These are phyloP conservation scores for Leccinum rimulosum DNA, from an alignment of 768 basidiomycete genomes.

Conservation along the genomic window DNA sequence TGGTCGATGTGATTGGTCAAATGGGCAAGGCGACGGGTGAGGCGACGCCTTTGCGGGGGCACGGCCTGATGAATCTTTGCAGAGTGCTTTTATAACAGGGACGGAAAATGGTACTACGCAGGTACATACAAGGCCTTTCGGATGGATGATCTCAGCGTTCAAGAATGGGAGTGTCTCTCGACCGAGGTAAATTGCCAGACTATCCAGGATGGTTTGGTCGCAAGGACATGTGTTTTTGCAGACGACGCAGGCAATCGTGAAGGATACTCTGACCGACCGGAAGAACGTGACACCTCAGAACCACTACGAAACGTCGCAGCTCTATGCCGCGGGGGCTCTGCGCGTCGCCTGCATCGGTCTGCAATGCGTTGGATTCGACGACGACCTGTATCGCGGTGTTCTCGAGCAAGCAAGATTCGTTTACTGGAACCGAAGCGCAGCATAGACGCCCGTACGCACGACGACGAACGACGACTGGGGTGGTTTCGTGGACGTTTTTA, in stretches of 20 bases:
- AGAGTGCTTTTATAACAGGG: conserved; percentile 84
- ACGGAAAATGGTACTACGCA: conserved; percentile 81
- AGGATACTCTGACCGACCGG: conserved; percentile 66
- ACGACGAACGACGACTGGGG: neutral
- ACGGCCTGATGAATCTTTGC: neutral
- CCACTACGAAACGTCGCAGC: conserved; percentile 68
- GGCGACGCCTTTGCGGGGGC: neutral
- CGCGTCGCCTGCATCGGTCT: conserved; percentile 71
- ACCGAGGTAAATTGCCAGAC: conserved; percentile 45
- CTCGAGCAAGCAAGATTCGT: conserved; percentile 54
- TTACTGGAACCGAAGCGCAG: conserved; percentile 23
- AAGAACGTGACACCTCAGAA: conserved; percentile 80
- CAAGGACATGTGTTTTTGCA: conserved; percentile 29
- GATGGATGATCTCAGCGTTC: conserved; percentile 60
- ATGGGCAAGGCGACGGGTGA: conserved; percentile 65
- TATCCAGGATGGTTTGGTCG: neutral
- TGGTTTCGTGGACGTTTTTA: neutral
- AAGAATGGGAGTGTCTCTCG: conserved; percentile 69
- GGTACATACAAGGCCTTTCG: conserved; percentile 70
- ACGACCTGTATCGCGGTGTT: conserved; percentile 58
- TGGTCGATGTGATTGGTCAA: conserved; percentile 58
- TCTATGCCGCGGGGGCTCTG: conserved; percentile 71
- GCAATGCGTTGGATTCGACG: conserved; percentile 76
- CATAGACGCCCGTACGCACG: conserved; percentile 14
- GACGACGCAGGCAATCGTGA: conserved; percentile 66